phyloP scores from a whole-genome alignment of 495 filamentous ascomycete species.

The Neurospora sp. region DNA sequence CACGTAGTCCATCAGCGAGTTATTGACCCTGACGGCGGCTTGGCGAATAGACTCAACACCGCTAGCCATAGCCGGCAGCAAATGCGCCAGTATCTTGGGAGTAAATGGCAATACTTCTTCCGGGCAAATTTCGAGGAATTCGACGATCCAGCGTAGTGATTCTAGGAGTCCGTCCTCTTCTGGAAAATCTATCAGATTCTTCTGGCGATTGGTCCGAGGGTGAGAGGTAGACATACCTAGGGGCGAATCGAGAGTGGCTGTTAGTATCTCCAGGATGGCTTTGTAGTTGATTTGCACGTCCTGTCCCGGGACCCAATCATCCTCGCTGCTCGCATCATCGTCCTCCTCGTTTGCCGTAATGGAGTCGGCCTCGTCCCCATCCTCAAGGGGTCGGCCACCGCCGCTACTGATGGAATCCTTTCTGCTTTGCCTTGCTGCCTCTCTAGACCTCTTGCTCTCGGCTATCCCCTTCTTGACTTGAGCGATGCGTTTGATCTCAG shows the following conservation, averaged over 20 bases:
- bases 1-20: constrained; percentile 81
- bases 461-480: constrained; percentile 84
- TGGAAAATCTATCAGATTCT: constrained; percentile 20
- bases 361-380: constrained; percentile 47
- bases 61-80: constrained; percentile 90
- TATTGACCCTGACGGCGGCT: constrained; percentile 82
- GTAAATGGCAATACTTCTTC: constrained; percentile 97
- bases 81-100: constrained; percentile 78
- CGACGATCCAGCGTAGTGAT: constrained; percentile 89
- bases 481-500: constrained; percentile 90
- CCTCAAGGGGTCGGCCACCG: constrained; percentile 35
- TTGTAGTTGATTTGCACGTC: constrained; percentile 92
- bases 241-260: constrained; percentile 78
- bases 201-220: neutral
- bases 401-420: constrained; percentile 55
- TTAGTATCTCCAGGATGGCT: constrained; percentile 84
- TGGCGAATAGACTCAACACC: constrained; percentile 79
- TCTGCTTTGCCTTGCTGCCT: constrained; percentile 54
- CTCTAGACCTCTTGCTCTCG: constrained; percentile 67
- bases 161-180: constrained; percentile 89
- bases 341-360: constrained; percentile 49
- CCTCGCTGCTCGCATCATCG: constrained; percentile 53
- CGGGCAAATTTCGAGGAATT: constrained; percentile 92
- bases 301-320: constrained; percentile 94
- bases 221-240: constrained; percentile 44